Conservation (phyloP, 129 eudicot species). For the Centella asiatica region DNA sequence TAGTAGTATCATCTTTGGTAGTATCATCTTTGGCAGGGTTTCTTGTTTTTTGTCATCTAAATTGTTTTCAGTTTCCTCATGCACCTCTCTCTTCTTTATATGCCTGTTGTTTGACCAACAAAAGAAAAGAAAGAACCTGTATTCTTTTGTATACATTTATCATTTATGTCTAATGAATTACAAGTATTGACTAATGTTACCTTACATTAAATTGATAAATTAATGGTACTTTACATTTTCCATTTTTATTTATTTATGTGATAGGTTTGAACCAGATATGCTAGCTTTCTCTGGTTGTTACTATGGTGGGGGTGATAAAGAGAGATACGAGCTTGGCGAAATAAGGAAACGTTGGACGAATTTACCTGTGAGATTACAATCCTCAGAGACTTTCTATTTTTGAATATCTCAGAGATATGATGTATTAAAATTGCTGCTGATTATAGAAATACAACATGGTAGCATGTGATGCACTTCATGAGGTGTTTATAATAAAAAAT, state of each 20-base stretch:
- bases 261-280: constrained; percentile 98
- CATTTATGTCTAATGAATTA: no score
- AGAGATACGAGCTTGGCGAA: constrained; percentile 87
- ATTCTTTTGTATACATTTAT: no score
- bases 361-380: constrained; percentile 65
- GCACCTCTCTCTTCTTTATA: no score
- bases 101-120: no score
- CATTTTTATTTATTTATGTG: background rate
- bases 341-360: constrained; percentile 94
- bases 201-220: no score
- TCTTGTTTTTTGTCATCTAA: no score
- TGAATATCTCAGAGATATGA: background rate
- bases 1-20: no score
- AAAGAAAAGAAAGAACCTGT: no score
- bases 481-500: background rate
- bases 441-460: no score
- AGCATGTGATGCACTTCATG: background rate
- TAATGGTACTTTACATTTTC: background rate
- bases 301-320: constrained; percentile 97
- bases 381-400: background rate
- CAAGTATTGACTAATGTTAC: no score
- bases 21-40: no score
- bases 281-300: constrained; percentile 97
- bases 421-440: background rate
- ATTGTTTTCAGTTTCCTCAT: no score